Evolutionary conservation across 169 alveolate genomes (phyloP), one percentile per base, ranked within the genome.

Genomic region (Cryptosporidium baileyi): DNA sequence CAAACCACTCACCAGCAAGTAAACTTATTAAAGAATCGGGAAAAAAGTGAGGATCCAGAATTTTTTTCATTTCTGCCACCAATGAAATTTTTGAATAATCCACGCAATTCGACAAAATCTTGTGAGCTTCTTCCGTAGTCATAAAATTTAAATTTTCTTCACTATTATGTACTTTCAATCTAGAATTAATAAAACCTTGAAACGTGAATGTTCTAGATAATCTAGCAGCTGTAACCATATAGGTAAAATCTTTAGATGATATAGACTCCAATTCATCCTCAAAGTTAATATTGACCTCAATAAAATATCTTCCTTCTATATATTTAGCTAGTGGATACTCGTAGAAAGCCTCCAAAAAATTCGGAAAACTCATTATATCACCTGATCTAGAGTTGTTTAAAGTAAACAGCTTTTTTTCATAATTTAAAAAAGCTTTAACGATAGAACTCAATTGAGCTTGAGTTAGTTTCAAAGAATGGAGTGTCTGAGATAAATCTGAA

Each of bases 401-500:
- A 28, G 13, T 19, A 8, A 74, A n/a, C 32, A 63, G 7, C 22
- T 5, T 45, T 11, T 63, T 15, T 15, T 74, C 85, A 38, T 19
- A 74, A 1, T 22, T 45, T 1, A 44, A 38, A 38, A 52, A 74
- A 11, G 67, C 47, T 34, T 28, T 17, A 11, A 54, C 60, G 51
- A 74, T 24, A 6, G 54, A 30, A 4, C 15, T 54, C 11, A 28
- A 26, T 19, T 74, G 74, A 1, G 54, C 60, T 36, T 32, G 24
- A 2, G 26, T 17, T 6, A 74, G 30, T 26, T 13, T 34, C n/a
- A n/a, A n/a, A n/a, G n/a, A n/a, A n/a, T n/a, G n/a, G n/a, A n/a
- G n/a, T n/a, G n/a, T n/a, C n/a, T n/a, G n/a, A 4, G 85, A 74
- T 11, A 74, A 15, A 28, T 74, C 85, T 1, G 85, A 74, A 24